Percentiles rank a stretch among this genome's conserved stretches.
Evolutionary conservation across 2,329 filamentous ascomycete genomes (phyloP).

Genomic region (Xenosphaeropsis pyriputrescens): DNA sequence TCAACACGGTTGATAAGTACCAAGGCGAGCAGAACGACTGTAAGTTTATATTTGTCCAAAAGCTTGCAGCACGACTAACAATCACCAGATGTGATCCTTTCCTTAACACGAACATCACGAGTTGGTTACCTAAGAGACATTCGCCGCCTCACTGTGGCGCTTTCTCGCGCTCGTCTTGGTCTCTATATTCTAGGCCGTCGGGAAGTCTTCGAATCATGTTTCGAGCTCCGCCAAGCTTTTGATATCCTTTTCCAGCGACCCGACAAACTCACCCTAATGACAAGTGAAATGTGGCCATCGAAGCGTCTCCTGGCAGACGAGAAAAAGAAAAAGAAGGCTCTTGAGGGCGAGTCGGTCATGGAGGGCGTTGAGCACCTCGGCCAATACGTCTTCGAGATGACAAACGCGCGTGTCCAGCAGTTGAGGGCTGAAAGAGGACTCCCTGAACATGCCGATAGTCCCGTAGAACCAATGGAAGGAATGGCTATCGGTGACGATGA

Average conservation of each 20-base stretch:
- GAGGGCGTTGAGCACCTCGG: slow-evolving; percentile 87
- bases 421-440: slow-evolving; percentile 15
- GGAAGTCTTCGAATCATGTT: slow-evolving; percentile 76
- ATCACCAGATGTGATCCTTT: slow-evolving; percentile 70
- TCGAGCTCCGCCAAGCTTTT: slow-evolving; percentile 80
- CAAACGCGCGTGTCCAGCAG: slow-evolving; percentile 29
- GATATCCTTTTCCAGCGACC: slow-evolving; percentile 61
- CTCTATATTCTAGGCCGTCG: slow-evolving; percentile 85
- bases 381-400: slow-evolving; percentile 96
- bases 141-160: slow-evolving; percentile 81
- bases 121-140: slow-evolving; percentile 91
- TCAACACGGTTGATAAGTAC: slow-evolving; percentile 96
- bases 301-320: slow-evolving; percentile 30
- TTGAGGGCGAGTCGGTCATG: slow-evolving; percentile 56
- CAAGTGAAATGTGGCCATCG: slow-evolving; percentile 75
- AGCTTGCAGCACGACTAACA: slow-evolving; percentile 5
- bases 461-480: neutral
- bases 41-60: slow-evolving; percentile 34
- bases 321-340: slow-evolving; percentile 29
- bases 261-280: slow-evolving; percentile 67
- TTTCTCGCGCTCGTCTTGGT: slow-evolving; percentile 82
- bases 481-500: slow-evolving; percentile 5
- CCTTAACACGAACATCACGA: slow-evolving; percentile 73
- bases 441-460: slow-evolving; percentile 6
- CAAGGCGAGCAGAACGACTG: slow-evolving; percentile 99